These are phyloP conservation scores for Fusarium concolor DNA, from an alignment of 2,329 filamentous ascomycete genomes.

Conservation along the genomic window DNA sequence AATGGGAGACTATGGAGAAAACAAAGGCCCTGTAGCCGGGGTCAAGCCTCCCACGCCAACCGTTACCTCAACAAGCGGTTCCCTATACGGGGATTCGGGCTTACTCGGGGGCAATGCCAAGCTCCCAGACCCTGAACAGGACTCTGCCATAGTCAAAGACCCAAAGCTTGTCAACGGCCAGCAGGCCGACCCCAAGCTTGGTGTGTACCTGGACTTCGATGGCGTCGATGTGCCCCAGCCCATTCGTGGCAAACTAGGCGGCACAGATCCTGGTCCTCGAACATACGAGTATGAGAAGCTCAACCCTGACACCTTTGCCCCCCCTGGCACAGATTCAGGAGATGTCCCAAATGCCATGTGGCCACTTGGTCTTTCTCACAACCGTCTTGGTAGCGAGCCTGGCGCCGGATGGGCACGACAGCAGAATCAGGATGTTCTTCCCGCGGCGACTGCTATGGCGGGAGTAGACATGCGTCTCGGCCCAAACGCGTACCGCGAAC, in stretches of 20 bases:
- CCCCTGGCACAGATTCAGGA: conserved; percentile 9
- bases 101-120: conserved; percentile 15
- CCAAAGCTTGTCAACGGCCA: conserved; percentile 19
- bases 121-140: not conserved
- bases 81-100: conserved; percentile 5
- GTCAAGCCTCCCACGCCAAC: conserved; percentile 20
- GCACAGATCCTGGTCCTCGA: conserved; percentile 17
- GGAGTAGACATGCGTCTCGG: conserved; percentile 23
- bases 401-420: conserved; percentile 19
- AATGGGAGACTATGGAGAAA: conserved; percentile 25
- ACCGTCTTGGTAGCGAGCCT: conserved; percentile 12
- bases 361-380: conserved; percentile 14
- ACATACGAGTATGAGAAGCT: conserved; percentile 22
- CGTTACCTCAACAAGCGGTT: conserved; percentile 16
- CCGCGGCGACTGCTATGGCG: conserved; percentile 9
- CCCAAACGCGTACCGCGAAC: conserved; percentile 5
- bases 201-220: conserved; percentile 16
- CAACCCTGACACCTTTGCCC: conserved; percentile 15
- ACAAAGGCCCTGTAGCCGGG: conserved; percentile 8
- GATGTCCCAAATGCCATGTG: conserved; percentile 23
- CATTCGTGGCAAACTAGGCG: conserved; percentile 7
- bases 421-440: conserved; percentile 12
- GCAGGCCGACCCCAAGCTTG: conserved; percentile 10
- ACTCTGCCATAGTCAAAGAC: conserved; percentile 20
- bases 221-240: conserved; percentile 10